These are phyloP conservation scores for Exophiala spinifera DNA, from an alignment of 2,329 filamentous ascomycete genomes.

Conservation along the genomic window DNA sequence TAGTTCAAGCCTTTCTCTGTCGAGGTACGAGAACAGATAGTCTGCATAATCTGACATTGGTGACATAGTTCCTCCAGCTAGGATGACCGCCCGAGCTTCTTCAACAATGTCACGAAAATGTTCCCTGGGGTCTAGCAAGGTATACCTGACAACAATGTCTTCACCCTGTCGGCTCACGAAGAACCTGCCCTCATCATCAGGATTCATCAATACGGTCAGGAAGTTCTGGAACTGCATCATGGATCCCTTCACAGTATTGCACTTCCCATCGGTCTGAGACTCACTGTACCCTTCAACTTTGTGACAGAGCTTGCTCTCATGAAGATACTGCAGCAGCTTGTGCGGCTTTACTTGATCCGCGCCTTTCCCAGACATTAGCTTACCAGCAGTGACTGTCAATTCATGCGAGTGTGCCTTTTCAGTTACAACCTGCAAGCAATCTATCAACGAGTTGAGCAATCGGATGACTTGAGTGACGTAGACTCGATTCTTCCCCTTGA, in stretches of 20 bases:
- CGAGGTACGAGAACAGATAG: slow-evolving; percentile 77
- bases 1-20: slow-evolving; percentile 63
- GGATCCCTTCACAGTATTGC: slow-evolving; percentile 43
- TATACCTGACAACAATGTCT: slow-evolving; percentile 68
- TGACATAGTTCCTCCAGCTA: slow-evolving; percentile 96
- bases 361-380: slow-evolving; percentile 76
- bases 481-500: slow-evolving; percentile 87
- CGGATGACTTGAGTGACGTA: slow-evolving; percentile 86
- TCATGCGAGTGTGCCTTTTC: slow-evolving; percentile 49
- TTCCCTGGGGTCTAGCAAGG: slow-evolving; percentile 85
- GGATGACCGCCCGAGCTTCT: slow-evolving; percentile 77
- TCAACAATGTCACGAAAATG: slow-evolving; percentile 87
- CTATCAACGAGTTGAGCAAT: slow-evolving; percentile 72
- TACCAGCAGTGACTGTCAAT: slow-evolving; percentile 66
- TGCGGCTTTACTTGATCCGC: slow-evolving; percentile 94
- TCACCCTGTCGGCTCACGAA: slow-evolving; percentile 52
- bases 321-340: slow-evolving; percentile 81
- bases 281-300: slow-evolving; percentile 86
- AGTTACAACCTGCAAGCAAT: slow-evolving; percentile 60
- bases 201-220: slow-evolving; percentile 79
- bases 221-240: slow-evolving; percentile 66
- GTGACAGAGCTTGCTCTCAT: slow-evolving; percentile 86
- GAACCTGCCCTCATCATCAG: slow-evolving; percentile 64
- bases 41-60: slow-evolving; percentile 88
- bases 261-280: slow-evolving; percentile 33